These are phyloP conservation scores for Fusarium paranaense DNA, from an alignment of 2,329 filamentous ascomycete genomes.

Conservation along the genomic window DNA sequence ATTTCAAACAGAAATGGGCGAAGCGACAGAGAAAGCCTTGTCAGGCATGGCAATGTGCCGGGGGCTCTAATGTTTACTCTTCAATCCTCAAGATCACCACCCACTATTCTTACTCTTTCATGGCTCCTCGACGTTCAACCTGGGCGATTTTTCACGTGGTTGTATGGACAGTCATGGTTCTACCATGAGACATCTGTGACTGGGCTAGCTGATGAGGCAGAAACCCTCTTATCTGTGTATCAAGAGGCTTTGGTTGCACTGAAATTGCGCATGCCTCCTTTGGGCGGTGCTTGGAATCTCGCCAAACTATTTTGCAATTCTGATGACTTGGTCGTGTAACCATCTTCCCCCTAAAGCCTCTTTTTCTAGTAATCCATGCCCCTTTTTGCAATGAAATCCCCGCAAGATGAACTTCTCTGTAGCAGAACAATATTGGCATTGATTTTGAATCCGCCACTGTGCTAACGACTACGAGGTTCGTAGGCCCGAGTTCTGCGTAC, in stretches of 20 bases:
- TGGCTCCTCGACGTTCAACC: background rate
- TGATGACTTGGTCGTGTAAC: background rate
- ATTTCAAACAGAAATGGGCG: slow-evolving; percentile 11
- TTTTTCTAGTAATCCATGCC: background rate
- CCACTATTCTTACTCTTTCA: background rate
- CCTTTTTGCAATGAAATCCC: background rate
- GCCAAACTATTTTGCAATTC: background rate
- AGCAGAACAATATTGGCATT: background rate
- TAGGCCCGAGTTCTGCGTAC: background rate
- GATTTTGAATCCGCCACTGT: background rate
- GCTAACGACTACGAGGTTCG: background rate
- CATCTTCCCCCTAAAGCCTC: background rate
- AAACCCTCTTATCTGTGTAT: background rate
- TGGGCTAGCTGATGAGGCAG: background rate
- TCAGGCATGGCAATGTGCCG: slow-evolving; percentile 1
- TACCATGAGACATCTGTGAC: background rate
- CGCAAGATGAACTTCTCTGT: background rate
- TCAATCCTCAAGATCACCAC: slow-evolving; percentile 14
- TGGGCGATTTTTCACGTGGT: background rate
- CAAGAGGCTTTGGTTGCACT: background rate
- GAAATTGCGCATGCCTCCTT: background rate
- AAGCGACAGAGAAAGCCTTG: background rate
- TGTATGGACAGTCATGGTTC: background rate
- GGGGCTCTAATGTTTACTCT: slow-evolving; percentile 22
- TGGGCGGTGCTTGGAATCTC: background rate